Evolutionary conservation across 2,329 filamentous ascomycete species (phyloP).

Genomic region (Leptographium lundbergii): DNA sequence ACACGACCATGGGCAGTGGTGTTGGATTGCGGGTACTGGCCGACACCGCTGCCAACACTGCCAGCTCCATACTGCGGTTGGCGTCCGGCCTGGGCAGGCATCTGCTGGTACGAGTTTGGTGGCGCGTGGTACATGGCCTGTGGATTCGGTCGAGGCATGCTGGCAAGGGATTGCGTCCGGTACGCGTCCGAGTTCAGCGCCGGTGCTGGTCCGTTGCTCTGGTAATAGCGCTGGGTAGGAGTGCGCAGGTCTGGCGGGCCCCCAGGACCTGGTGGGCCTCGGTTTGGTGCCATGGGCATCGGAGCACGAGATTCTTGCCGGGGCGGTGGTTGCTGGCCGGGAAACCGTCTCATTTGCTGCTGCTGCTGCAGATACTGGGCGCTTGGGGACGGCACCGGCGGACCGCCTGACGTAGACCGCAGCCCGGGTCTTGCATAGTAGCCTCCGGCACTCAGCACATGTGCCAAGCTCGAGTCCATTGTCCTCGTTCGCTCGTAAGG

Average conservation of each 20-base stretch:
- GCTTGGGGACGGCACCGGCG: constrained; percentile 29
- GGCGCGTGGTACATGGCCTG: constrained; percentile 59
- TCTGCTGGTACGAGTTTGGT: constrained; percentile 46
- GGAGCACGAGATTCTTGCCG: constrained; percentile 46
- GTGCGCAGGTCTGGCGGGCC: constrained; percentile 29
- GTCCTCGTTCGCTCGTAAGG: constrained; percentile 29
- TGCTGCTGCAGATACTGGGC: constrained; percentile 35
- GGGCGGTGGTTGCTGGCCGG: constrained; percentile 19
- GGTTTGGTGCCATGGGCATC: constrained; percentile 13
- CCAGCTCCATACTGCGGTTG: constrained; percentile 57
- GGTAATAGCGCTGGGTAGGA: constrained; percentile 47
- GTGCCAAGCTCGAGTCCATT: constrained; percentile 28
- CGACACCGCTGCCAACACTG: constrained; percentile 27
- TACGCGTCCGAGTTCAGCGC: constrained; percentile 77
- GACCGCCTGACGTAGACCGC: constrained; percentile 37
- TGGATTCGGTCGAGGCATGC: constrained; percentile 39
- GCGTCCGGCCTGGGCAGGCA: constrained; percentile 64
- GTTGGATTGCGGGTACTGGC: constrained; percentile 37
- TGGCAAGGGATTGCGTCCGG: constrained; percentile 86
- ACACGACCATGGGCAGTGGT: constrained; percentile 86
- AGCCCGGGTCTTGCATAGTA: constrained; percentile 36
- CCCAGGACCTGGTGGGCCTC: constrained; percentile 17
- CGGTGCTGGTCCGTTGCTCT: constrained; percentile 46
- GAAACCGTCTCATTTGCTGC: constrained; percentile 32
- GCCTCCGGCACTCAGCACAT: constrained; percentile 20